Evolutionary conservation across 352 stramenopile species (phyloP).

Genomic region (Phytophthora agathidicida): DNA sequence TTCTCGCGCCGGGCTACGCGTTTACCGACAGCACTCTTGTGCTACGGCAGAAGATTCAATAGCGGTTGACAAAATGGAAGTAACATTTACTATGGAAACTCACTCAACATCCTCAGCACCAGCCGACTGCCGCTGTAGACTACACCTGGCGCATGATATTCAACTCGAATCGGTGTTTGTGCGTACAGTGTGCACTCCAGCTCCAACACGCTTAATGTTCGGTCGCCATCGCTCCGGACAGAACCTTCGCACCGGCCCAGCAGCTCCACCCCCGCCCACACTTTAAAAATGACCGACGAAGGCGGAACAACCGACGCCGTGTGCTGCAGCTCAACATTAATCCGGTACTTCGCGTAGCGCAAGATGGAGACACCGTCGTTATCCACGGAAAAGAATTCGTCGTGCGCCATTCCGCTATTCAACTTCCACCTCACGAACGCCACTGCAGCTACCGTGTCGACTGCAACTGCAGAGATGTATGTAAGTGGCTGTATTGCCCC

Average conservation of each 20-base stretch:
- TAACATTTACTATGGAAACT: slow-evolving; percentile 1
- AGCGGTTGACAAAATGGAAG: background rate
- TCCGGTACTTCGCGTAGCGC: slow-evolving; percentile 26
- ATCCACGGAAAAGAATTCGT: slow-evolving; percentile 31
- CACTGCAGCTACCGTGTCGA: slow-evolving; percentile 16
- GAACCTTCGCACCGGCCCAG: slow-evolving; percentile 24
- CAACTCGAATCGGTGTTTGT: slow-evolving; percentile 35
- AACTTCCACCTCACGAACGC: slow-evolving; percentile 40
- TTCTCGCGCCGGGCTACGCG: slow-evolving; percentile 25
- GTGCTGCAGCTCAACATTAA: slow-evolving; percentile 46
- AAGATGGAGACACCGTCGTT: slow-evolving; percentile 35
- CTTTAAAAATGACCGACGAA: slow-evolving; percentile 36
- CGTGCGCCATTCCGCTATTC: slow-evolving; percentile 16
- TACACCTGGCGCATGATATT: slow-evolving; percentile 29
- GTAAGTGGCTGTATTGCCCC: slow-evolving; percentile 22
- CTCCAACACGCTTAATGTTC: slow-evolving; percentile 35
- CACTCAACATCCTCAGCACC: slow-evolving; percentile 18
- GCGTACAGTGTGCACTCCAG: slow-evolving; percentile 23
- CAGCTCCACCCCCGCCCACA: slow-evolving; percentile 35
- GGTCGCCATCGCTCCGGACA: slow-evolving; percentile 19
- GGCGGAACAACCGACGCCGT: background rate
- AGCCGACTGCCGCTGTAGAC: slow-evolving; percentile 25
- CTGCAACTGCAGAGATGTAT: slow-evolving; percentile 31
- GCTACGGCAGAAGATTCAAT: slow-evolving; percentile 5
- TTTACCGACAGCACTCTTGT: slow-evolving; percentile 28